Conservation (phyloP, 1,139 yeast genomes). For the Yamadazyma triangularis region DNA sequence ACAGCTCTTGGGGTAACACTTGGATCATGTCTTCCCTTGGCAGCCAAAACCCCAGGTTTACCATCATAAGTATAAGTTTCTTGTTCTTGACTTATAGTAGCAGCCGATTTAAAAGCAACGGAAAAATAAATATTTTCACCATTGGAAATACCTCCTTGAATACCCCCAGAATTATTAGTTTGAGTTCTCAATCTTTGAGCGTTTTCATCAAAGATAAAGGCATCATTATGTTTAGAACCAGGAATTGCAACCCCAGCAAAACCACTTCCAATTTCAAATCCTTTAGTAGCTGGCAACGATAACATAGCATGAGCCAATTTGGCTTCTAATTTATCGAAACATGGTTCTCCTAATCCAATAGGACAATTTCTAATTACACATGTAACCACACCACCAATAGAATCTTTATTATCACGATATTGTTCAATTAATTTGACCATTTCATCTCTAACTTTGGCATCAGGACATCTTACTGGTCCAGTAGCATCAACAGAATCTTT, state of each 20-base stretch:
- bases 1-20: constrained; percentile 98
- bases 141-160: constrained; percentile 96
- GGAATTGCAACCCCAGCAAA: constrained; percentile 85
- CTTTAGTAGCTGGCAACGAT: constrained; percentile 95
- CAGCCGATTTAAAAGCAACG: constrained; percentile 97
- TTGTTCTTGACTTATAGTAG: constrained; percentile 94
- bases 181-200: constrained; percentile 66
- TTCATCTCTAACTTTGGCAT: constrained; percentile 58
- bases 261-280: constrained; percentile 96
- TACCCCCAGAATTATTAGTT: constrained; percentile 94
- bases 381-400: constrained; percentile 96
- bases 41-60: constrained; percentile 78
- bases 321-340: constrained; percentile 95
- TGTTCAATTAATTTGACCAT: constrained; percentile 88
- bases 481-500: constrained; percentile 83
- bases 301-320: constrained; percentile 95
- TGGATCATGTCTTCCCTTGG: constrained; percentile 98
- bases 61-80: constrained; percentile 86
- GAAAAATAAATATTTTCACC: constrained; percentile 94
- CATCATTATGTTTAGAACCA: constrained; percentile 92
- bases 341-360: constrained; percentile 94
- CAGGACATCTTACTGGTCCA: constrained; percentile 96
- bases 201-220: constrained; percentile 59
- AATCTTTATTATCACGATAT: constrained; percentile 82
- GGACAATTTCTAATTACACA: constrained; percentile 95